These are phyloP conservation scores for Entelexis sorbosivorans DNA, from an alignment of 1,139 yeast species.

Conservation along the genomic window DNA sequence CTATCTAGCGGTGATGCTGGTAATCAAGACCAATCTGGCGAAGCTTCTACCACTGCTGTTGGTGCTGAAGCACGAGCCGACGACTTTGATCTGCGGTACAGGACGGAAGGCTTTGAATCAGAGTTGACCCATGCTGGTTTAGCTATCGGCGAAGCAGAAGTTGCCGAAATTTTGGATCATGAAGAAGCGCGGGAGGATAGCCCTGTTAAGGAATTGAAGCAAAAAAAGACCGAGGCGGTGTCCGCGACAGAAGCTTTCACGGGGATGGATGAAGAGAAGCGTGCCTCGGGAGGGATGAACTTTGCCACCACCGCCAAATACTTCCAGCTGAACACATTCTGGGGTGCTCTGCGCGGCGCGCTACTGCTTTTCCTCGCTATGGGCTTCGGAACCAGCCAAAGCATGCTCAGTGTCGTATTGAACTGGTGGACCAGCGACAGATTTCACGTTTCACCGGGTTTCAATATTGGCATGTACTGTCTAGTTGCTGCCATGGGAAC, in stretches of 20 bases:
- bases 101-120: not conserved
- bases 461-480: conserved; percentile 17
- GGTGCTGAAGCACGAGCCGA: not conserved
- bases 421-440: conserved; percentile 18
- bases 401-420: conserved; percentile 14
- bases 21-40: not conserved
- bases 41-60: not conserved
- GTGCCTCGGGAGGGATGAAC: conserved; percentile 15
- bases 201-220: no score
- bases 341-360: no score
- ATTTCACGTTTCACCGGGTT: conserved; percentile 12
- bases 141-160: not conserved
- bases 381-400: conserved; percentile 8
- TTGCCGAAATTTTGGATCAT: not conserved
- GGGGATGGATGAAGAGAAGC: conserved; percentile 13
- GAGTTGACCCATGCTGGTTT: not conserved
- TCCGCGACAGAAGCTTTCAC: not conserved
- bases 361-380: not conserved
- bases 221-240: not conserved
- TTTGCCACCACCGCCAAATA: conserved; percentile 4
- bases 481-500: conserved; percentile 7
- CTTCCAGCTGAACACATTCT: conserved; percentile 4
- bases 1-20: not conserved
- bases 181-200: not conserved
- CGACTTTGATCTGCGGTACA: not conserved